A percentile compares a stretch with the other conserved stretches of the same genome.
Evolutionary conservation across 2,329 filamentous ascomycete species (phyloP).

Genomic region (Onygena corvina): DNA sequence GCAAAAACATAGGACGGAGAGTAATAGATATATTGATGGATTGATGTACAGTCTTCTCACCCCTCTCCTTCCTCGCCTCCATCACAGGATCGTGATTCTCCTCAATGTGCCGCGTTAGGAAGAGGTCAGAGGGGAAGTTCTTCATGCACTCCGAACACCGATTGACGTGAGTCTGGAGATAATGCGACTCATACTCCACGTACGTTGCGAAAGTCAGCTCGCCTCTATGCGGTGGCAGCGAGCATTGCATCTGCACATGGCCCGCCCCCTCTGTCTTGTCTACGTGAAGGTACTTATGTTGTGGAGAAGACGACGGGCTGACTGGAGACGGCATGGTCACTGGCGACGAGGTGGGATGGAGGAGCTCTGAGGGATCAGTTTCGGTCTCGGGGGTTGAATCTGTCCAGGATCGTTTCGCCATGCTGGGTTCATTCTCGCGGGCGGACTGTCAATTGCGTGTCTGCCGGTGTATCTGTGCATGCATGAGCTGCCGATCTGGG

Average conservation of each 20-base stretch:
- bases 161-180: conserved; percentile 66
- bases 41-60: conserved; percentile 64
- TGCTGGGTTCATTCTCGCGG: conserved; percentile 20
- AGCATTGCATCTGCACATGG: conserved; percentile 57
- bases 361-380: conserved; percentile 27
- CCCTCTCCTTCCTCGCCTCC: conserved; percentile 58
- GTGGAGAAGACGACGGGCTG: conserved; percentile 14
- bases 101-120: conserved; percentile 72
- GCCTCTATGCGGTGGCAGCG: conserved; percentile 64
- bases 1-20: neutral
- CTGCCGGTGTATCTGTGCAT: neutral
- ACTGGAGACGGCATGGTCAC: conserved; percentile 5
- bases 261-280: conserved; percentile 16
- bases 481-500: neutral
- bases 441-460: neutral
- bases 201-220: conserved; percentile 60
- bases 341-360: conserved; percentile 7
- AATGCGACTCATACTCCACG: conserved; percentile 77
- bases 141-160: conserved; percentile 72
- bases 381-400: conserved; percentile 37
- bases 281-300: conserved; percentile 49
- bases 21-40: neutral
- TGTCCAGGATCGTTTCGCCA: conserved; percentile 51
- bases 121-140: conserved; percentile 77
- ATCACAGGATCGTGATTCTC: conserved; percentile 80